Percentiles rank a stretch among this genome's conserved stretches.
Conservation (phyloP, 164 flowering plant genomes). For the Tinospora cordifolia region DNA sequence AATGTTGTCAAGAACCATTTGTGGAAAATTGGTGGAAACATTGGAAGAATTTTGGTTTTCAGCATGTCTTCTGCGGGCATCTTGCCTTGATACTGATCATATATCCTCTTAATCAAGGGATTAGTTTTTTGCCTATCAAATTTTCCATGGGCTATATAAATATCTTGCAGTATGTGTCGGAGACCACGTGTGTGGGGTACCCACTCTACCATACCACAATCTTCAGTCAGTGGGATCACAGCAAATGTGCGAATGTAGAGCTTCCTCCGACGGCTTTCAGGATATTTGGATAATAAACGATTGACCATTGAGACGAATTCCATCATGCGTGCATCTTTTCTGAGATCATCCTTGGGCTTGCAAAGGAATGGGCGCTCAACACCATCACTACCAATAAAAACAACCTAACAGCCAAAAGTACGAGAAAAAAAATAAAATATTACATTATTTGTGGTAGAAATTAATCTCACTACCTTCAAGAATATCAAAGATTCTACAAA, state of each 20-base stretch:
- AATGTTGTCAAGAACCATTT: conserved; percentile 91
- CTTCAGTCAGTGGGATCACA: conserved; percentile 93
- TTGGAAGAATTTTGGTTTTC: conserved; percentile 77
- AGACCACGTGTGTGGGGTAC: conserved; percentile 99
- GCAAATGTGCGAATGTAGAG: conserved; percentile 97
- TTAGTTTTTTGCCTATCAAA: conserved; percentile 96
- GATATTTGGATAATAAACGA: conserved; percentile 75
- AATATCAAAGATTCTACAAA: background rate
- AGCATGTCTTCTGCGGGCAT: conserved; percentile 85
- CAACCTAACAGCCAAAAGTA: conserved; percentile 42
- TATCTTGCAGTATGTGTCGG: conserved; percentile 97
- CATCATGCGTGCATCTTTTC: conserved; percentile 99
- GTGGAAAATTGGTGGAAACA: conserved; percentile 95
- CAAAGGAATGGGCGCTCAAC: conserved; percentile 83
- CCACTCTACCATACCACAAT: conserved; percentile 99
- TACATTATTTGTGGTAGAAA: background rate
- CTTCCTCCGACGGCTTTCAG: conserved; percentile 98
- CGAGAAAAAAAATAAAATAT: background rate
- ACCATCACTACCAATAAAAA: conserved; percentile 95
- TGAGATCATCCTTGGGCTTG: conserved; percentile 97
- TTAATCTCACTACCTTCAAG: background rate
- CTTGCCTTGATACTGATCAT: conserved; percentile 90
- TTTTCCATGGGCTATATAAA: conserved; percentile 78
- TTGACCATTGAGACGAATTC: conserved; percentile 96
- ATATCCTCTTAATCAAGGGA: conserved; percentile 83